These are phyloP conservation scores for Suillus discolor DNA, from an alignment of 768 basidiomycete genomes.

Conservation along the genomic window DNA sequence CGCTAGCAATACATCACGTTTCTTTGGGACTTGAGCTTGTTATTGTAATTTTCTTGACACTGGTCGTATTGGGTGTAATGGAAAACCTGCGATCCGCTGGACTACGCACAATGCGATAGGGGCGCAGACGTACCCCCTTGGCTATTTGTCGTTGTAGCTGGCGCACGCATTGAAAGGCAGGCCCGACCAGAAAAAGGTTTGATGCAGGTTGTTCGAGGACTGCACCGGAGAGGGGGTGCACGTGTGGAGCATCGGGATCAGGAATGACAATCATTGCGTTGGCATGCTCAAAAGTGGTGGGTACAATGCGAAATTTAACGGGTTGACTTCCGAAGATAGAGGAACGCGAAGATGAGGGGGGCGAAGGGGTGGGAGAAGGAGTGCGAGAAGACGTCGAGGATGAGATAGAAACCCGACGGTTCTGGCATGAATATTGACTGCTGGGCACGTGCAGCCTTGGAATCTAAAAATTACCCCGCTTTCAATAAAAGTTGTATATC, in stretches of 20 bases:
- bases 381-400: constrained; percentile 44
- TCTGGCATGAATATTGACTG: constrained; percentile 14
- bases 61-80: constrained; percentile 1
- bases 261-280: constrained; percentile 53
- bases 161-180: constrained; percentile 48
- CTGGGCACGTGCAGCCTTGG: constrained; percentile 6
- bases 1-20: constrained; percentile 22
- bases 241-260: constrained; percentile 29
- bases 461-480: not conserved
- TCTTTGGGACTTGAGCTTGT: not conserved
- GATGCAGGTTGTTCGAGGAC: constrained; percentile 9
- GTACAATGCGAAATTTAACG: constrained; percentile 44
- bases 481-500: not conserved
- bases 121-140: constrained; percentile 54
- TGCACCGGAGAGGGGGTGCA: constrained; percentile 17
- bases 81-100: constrained; percentile 16
- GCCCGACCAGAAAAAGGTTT: constrained; percentile 53
- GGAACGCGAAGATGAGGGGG: constrained; percentile 16
- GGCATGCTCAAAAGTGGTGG: constrained; percentile 54
- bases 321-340: constrained; percentile 15
- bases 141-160: constrained; percentile 41
- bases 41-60: not conserved
- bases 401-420: constrained; percentile 40
- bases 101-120: constrained; percentile 50
- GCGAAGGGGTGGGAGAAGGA: constrained; percentile 37